phyloP scores from a whole-genome alignment of 331 rosid species.

The Stylosanthes scabra region DNA sequence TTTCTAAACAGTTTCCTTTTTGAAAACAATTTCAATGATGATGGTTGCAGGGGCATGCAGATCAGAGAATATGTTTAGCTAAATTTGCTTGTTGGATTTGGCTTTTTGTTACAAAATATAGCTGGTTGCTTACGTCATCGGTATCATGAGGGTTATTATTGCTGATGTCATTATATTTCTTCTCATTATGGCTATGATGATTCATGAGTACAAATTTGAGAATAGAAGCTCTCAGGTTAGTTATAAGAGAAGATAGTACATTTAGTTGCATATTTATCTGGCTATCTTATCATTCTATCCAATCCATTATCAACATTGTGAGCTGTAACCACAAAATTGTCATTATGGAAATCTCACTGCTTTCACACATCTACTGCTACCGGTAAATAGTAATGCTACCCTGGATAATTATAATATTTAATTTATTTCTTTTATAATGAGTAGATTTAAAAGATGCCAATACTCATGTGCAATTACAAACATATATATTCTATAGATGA shows the following conservation, averaged over 20 bases:
- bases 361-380: not conserved
- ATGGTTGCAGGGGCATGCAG: not conserved
- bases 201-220: conserved; percentile 34
- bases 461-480: too few species aligned
- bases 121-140: conserved; percentile 19
- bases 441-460: too few species aligned
- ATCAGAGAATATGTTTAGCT: not conserved
- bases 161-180: conserved; percentile 36
- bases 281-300: conserved; percentile 33
- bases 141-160: conserved; percentile 1
- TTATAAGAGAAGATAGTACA: conserved; percentile 35
- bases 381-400: not conserved
- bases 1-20: not conserved
- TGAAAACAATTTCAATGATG: too few species aligned
- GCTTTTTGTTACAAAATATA: not conserved
- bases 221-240: conserved; percentile 39
- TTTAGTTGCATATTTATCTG: conserved; percentile 19
- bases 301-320: conserved; percentile 38
- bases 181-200: conserved; percentile 22
- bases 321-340: conserved; percentile 37
- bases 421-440: too few species aligned
- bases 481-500: too few species aligned
- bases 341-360: not conserved
- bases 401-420: not conserved
- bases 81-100: conserved; percentile 9